Conservation (phyloP, 2,329 filamentous ascomycete species). For the Cryphonectria nitschkei region DNA sequence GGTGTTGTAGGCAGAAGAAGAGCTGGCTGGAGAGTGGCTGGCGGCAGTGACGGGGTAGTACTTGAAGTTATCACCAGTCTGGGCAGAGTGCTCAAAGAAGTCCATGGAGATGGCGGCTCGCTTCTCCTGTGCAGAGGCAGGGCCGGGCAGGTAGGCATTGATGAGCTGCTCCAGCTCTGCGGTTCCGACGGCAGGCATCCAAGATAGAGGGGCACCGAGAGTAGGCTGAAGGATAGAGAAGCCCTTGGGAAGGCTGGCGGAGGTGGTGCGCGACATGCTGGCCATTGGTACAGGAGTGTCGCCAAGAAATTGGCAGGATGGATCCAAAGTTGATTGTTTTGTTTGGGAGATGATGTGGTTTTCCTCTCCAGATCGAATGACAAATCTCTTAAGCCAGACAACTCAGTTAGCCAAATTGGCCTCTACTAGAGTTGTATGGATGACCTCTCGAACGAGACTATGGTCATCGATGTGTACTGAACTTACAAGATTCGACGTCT, state of each 20-base stretch:
- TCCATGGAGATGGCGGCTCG: constrained; percentile 60
- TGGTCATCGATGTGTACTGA: not conserved
- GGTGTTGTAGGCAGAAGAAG: constrained; percentile 52
- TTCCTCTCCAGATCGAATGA: not conserved
- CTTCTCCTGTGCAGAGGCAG: constrained; percentile 60
- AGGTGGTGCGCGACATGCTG: constrained; percentile 43
- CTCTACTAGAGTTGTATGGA: not conserved
- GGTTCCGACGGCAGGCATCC: constrained; percentile 67
- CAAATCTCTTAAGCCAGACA: not conserved
- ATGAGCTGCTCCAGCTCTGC: constrained; percentile 65
- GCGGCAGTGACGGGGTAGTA: constrained; percentile 51
- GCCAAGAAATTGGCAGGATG: not conserved
- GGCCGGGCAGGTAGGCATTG: constrained; percentile 59
- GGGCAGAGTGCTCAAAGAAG: constrained; percentile 58
- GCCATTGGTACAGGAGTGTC: constrained; percentile 35
- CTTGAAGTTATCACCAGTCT: constrained; percentile 62
- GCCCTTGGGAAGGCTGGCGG: constrained; percentile 46
- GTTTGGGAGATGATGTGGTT: not conserved
- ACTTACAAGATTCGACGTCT: constrained; percentile 13
- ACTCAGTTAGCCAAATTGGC: constrained; percentile 2
- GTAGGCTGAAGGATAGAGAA: constrained; percentile 65
- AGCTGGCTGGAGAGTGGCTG: constrained; percentile 42
- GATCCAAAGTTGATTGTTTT: constrained; percentile 9
- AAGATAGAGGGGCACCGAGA: constrained; percentile 62
- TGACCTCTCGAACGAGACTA: not conserved